Conservation (phyloP, 345 rosid species). For the Theobroma cacao region DNA sequence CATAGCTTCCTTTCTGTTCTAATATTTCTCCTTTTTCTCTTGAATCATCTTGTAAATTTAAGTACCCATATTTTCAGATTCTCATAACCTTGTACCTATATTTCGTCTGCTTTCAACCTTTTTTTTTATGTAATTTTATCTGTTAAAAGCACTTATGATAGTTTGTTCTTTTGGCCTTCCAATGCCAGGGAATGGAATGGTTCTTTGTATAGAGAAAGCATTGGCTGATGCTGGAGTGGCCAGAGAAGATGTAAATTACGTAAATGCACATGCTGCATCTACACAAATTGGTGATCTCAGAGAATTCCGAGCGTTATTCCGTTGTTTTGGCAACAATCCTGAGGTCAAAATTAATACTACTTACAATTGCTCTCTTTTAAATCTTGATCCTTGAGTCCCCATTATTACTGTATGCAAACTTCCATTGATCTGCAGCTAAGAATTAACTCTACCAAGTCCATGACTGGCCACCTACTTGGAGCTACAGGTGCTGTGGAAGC, state of each 20-base stretch:
- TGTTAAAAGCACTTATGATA: background rate
- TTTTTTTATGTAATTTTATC: background rate
- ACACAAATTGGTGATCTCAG: constrained; percentile 83
- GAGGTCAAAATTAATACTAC: constrained; percentile 32
- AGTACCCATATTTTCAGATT: no score
- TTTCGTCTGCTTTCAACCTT: background rate
- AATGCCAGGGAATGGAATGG: constrained; percentile 63
- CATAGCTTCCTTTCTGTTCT: no score
- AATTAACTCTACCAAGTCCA: constrained; percentile 85
- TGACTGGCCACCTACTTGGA: constrained; percentile 88
- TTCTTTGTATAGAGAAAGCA: constrained; percentile 81
- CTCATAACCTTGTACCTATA: no score
- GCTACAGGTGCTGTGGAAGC: constrained; percentile 97
- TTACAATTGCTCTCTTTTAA: background rate
- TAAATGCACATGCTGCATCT: constrained; percentile 96
- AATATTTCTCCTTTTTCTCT: no score
- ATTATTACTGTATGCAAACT: background rate
- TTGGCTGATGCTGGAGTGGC: constrained; percentile 66
- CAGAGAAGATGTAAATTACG: constrained; percentile 71
- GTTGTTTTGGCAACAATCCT: constrained; percentile 73
- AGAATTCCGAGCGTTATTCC: constrained; percentile 71
- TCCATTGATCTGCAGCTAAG: constrained; percentile 40
- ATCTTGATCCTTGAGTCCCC: background rate
- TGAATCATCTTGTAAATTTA: no score
- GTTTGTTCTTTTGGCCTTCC: background rate